phyloP scores from a whole-genome alignment of 192 early-diverging fungal genomes.

The Coemansia sp. region DNA sequence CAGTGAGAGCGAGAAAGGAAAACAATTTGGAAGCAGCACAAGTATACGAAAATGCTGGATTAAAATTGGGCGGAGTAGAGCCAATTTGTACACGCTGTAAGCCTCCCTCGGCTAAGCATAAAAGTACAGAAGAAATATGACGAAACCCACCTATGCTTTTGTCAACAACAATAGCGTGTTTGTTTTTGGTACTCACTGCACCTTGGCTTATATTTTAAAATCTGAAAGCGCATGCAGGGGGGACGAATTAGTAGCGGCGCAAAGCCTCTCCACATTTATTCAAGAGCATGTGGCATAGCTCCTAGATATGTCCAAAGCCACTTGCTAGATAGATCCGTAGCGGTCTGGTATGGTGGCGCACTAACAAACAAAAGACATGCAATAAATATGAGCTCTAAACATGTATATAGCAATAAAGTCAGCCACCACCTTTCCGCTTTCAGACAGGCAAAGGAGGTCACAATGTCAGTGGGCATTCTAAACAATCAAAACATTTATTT shows the following conservation, averaged over 20 bases:
- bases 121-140: neutral
- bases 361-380: neutral
- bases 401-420: neutral
- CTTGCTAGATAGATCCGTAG: neutral
- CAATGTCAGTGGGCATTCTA: neutral
- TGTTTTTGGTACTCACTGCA: neutral
- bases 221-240: neutral
- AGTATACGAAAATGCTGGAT: neutral
- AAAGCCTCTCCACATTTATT: neutral
- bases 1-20: neutral
- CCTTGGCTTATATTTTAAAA: neutral
- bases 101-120: neutral
- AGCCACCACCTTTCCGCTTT: neutral
- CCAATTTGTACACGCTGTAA: neutral
- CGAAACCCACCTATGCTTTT: neutral
- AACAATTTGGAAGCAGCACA: neutral
- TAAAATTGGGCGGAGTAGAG: neutral
- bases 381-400: neutral
- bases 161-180: neutral
- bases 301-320: neutral
- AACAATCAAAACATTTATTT: neutral
- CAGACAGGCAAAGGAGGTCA: neutral
- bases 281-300: neutral
- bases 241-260: neutral
- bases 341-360: neutral